Base-by-base conservation (phyloP, 2,329 filamentous ascomycete species). In the Pestalotiopsis sp. region DNA sequence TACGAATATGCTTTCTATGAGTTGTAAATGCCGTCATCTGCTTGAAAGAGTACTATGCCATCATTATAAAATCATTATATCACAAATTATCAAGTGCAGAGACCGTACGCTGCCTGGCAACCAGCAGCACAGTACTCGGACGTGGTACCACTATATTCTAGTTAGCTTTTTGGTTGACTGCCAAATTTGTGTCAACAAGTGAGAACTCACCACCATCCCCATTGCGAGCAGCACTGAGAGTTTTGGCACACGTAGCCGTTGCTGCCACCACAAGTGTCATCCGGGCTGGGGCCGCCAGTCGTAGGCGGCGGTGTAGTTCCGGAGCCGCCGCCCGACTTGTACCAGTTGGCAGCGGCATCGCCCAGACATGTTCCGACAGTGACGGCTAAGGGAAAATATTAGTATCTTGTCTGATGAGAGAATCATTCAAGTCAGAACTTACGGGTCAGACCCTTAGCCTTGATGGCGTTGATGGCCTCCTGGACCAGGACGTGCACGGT, bases 401-500 rank as follows among this genome's bases (percentile, higher is more conserved):
- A 60, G 64, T n/a, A 66, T 20, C 11, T 11, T 20, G 39, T 11
- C 2, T 36, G 12, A 36, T 12, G 1, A 31, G 27, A 25, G 6
- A 25, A 25, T 12, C 57, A 45, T 25, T 45, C 3, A 58, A 52
- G 58, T 52, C 1, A 25, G 11, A 49, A 68, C 67, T 68, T 25
- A 69, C 69, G 45, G 13, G 17, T 67, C 9, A 70, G 61, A 4
- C 70, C 68, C 27, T 45, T 66, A 11, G 64, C 58, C 23, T 65
- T 55, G 25, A 71, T 41, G 14, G 38, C 41, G 27, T 73, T 64
- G 60, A 82, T 71, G 76, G 82, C 81, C 49, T 73, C 70, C 49
- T 74, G 73, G 9, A 76, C 73, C 64, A 82, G 69, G 1, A 69
- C 69, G 14, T 74, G 62, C 4, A 80, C 81, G 2, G 81, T 83